A percentile compares a stretch with the other conserved stretches of the same genome.
These are phyloP conservation scores for Candida parachauliodes DNA, from an alignment of 805 yeast species.

Conservation along the genomic window DNA sequence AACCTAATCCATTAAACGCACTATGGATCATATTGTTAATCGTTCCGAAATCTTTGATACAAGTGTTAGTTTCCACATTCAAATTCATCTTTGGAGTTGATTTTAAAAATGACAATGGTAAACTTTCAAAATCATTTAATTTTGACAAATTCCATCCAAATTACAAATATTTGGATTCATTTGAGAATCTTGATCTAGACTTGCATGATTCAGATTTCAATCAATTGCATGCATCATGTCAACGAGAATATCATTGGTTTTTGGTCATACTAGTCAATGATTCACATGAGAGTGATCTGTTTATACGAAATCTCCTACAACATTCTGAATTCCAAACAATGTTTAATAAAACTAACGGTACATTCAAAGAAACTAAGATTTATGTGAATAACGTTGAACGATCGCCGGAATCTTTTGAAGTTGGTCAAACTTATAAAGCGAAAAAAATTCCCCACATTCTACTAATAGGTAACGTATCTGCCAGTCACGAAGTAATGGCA, in stretches of 20 bases:
- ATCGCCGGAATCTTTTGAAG: slow-evolving; percentile 36
- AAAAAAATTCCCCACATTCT: slow-evolving; percentile 35
- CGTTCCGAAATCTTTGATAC: slow-evolving; percentile 50
- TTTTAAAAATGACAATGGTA: slow-evolving; percentile 12
- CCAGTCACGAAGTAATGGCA: slow-evolving; percentile 31
- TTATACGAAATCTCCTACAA: slow-evolving; percentile 15
- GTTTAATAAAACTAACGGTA: slow-evolving; percentile 27
- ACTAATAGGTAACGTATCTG: slow-evolving; percentile 33
- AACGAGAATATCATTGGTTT: slow-evolving; percentile 29
- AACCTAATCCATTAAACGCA: slow-evolving; percentile 22
- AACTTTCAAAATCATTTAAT: slow-evolving; percentile 24
- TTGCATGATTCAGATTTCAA: slow-evolving; percentile 23
- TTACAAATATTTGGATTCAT: slow-evolving; percentile 11
- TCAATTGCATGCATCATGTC: slow-evolving; percentile 24
- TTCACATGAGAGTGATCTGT: slow-evolving; percentile 15
- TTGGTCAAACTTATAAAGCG: slow-evolving; percentile 29
- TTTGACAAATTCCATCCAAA: slow-evolving; percentile 22
- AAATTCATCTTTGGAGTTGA: slow-evolving; percentile 20
- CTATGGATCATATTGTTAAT: slow-evolving; percentile 50
- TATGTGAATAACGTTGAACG: slow-evolving; percentile 29
- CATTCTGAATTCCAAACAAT: slow-evolving; percentile 17
- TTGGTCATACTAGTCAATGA: slow-evolving; percentile 30
- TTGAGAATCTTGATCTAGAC: slow-evolving; percentile 10
- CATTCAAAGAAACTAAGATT: slow-evolving; percentile 25
- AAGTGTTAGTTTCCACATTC: slow-evolving; percentile 35